Percentiles rank a stretch among this genome's conserved stretches.
Evolutionary conservation across 345 rosid species (phyloP).

Genomic region (Salix dunnii): DNA sequence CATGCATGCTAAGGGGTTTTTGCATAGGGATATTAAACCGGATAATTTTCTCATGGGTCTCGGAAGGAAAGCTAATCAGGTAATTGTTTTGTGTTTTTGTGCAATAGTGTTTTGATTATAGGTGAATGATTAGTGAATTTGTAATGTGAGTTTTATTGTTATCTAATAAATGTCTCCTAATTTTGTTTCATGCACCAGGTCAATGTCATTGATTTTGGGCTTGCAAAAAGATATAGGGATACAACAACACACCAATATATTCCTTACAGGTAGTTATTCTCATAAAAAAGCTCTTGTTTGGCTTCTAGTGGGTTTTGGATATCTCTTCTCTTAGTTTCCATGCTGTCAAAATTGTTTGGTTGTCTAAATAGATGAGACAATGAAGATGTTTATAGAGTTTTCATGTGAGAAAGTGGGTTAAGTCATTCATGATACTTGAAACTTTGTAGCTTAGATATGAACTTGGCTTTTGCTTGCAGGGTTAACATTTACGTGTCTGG

Average conservation of each 20-base stretch:
- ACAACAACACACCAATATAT: slow-evolving; percentile 77
- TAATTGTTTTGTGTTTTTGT: neutral
- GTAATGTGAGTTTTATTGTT: neutral
- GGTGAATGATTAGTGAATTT: neutral
- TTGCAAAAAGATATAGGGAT: slow-evolving; percentile 81
- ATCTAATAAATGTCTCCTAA: neutral
- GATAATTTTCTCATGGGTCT: slow-evolving; percentile 86
- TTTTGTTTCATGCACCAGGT: slow-evolving; percentile 43
- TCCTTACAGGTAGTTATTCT: slow-evolving; percentile 68
- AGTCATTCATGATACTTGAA: neutral
- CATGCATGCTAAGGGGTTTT: slow-evolving; percentile 75
- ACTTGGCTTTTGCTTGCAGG: neutral
- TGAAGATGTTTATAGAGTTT: neutral
- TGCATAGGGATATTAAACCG: slow-evolving; percentile 80
- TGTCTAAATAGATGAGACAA: neutral
- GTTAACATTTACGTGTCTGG: neutral
- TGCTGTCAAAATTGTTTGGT: neutral
- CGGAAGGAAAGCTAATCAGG: slow-evolving; percentile 77
- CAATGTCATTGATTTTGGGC: slow-evolving; percentile 83
- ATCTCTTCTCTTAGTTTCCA: neutral
- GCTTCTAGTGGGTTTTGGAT: neutral
- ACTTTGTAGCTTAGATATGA: neutral
- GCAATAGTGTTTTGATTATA: neutral
- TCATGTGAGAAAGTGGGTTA: neutral
- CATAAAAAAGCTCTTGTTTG: neutral